Base-by-base conservation (phyloP, 257 asterid genomes). In the Primulina huaijiensis region DNA sequence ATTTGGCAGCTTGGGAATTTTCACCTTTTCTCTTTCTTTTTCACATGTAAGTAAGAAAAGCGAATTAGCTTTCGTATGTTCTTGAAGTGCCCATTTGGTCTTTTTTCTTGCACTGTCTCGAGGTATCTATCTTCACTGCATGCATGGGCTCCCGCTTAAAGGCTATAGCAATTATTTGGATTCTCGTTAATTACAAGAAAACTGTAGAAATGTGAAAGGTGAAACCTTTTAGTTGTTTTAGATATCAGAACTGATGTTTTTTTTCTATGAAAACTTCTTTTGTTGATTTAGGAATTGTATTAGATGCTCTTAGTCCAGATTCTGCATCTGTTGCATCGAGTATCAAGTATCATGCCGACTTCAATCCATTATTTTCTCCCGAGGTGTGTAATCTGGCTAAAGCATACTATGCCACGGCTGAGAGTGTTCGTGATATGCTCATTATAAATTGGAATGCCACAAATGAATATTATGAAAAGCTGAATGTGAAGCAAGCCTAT, bases 401-500 rank as follows among this genome's bases (percentile, higher is more conserved):
- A 65, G 90, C 86, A 2, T 87, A 72, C 75, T 73, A 71, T 62
- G 88, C 89, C 31, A 85, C 90, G 0, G 93, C 93, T 25, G 82
- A 81, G 69, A 87, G 93, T 67, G 86, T 87, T 64, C 87, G 89
- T 31, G 90, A 87, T 62, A 74, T 78, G 86, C 87, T 87, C 69
- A 79, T 87, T 40, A 65, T 71, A 58, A 85, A 87, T 69, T 87
- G 93, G 90, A 87, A 83, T 40, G 75, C 87, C 17, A 87, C 89
- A 1, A 79, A 84, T 69, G 85, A 87, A 71, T 78, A 73, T 75
- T 79, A 84, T 11, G 89, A 87, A 40, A 80, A 79, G 70, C 34
- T 79, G 67, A 82, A 87, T 27, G 82, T 68, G 33, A 87, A 87
- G 74, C 89, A 84, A 62, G 87, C 89, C 1, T 87, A 87, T 67